Evolutionary conservation across 2,329 filamentous ascomycete species (phyloP), one percentile per base, ranked within the genome.

Genomic region (Aspergillus novofumigatus): DNA sequence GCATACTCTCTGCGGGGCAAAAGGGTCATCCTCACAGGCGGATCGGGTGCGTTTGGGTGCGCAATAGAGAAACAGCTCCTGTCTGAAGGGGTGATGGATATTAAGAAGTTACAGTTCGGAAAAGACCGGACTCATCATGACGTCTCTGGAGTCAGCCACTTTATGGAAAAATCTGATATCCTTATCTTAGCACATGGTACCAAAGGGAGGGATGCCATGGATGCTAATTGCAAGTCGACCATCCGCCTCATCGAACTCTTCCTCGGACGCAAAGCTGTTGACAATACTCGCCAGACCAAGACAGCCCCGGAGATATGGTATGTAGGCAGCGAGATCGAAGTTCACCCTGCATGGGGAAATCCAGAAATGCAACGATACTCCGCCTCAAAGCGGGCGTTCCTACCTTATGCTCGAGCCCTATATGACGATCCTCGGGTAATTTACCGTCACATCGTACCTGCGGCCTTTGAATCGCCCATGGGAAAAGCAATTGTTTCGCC

Each of bases 361-460:
- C 7, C 52, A 9, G 29, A 53, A 9, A 23, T 59, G 38, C 54
- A 59, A 21, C 55, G 59, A 1, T 57, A 56, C 41, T 54, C 52
- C 3, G 44, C 48, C 3, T 60, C 61, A 0, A 59, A 60, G 41
- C 51, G 56, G 2, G 53, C 50, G 9, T 64, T 64, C 23, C 41
- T 64, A 9, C 59, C 61, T 23, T 56, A 60, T 23, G 62, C 61
- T 32, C 61, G 62, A 11, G 60, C 62, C 3, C 57, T 59, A 5
- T 64, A 60, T 42, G 59, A 59, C 6, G 42, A 59, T 23, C 29
- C 61, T 3, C 49, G 55, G 8, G 49, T 63, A 2, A 25, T 57
- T 9, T 64, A 63, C 44, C 61, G 62, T 1, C 62, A 64, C 56
- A 59, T 64, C 7, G 57, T 64, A 3, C 56, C 55, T 9, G 53